Evolutionary conservation across 2,329 filamentous ascomycete species (phyloP), one percentile per base, ranked within the genome.

Genomic region (Colletotrichum sp.): DNA sequence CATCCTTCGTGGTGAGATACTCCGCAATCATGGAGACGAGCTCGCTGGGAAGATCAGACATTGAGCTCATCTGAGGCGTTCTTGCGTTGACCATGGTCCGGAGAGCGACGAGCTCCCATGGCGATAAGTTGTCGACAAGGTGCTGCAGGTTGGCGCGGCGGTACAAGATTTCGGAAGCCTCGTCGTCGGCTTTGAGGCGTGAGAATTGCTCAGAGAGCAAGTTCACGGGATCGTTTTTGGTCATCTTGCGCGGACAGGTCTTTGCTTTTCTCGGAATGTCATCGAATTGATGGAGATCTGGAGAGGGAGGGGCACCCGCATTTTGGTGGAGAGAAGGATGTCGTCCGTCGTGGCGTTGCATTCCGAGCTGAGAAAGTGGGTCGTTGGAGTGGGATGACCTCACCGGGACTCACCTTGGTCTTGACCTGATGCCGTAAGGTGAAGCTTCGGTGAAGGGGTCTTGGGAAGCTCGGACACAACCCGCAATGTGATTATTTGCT

Each of bases 51-150:
- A 79, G 68, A 12, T 77, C 21, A 6, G 52, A 26, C 16, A 77
- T 28, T 2, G 30, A 62, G 16, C 68, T 63, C 52, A 78, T 30
- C 1, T 8, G 44, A 1, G 26, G 9, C 2, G 30, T 8, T 2
- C 18, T 64, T 15, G 34, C n/a, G 8, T 21, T 39, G 6, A 66
- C 10, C 30, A 67, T 10, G 18, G 18, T n/a, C 13, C 60, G 24
- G 8, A 78, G 65, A 18, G 75, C 28, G 4, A 77, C 15, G 6
- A 77, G 24, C 13, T 78, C 77, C 68, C 68, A 75, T 1, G 76
- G 71, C 10, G 71, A 63, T 8, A 78, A 49, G 16, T 3, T 26
- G 4, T 64, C 26, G 26, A 78, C 39, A n/a, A 78, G 36, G n/a
- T 70, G 39, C 12, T 64, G 44, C 2, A 78, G 49, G 30, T 71